Base-by-base conservation (phyloP, 2,329 filamentous ascomycete genomes). In the Annulohypoxylon truncatum region DNA sequence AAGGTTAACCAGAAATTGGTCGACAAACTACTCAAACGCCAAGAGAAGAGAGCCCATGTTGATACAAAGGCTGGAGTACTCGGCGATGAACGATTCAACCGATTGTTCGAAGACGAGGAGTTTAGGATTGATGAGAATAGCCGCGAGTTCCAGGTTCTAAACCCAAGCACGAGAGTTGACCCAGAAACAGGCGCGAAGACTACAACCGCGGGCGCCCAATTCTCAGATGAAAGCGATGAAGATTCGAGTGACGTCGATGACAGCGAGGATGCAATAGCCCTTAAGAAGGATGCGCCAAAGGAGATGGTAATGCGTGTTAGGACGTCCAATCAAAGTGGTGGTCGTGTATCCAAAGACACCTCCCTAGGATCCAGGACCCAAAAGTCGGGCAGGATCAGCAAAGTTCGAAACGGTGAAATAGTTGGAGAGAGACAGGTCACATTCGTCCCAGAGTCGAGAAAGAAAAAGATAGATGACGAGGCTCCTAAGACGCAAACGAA, bases 81-180 rank as follows among this genome's bases (percentile, higher is more conserved):
- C 57, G 88, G 88, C 64, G 96, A 99, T 78, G 85, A 89, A 53
- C 94, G 96, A 83, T 98, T 99, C 85, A 87, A 87, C 71, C 89
- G 90, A 72, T 81, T 99, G 67, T 99, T 98, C 81, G 90, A 97
- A 76, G 93, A 98, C 77, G 91, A 94, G 73, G 94, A 97, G 61
- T 98, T 97, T 79, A 88, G 88, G 73, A 92, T 99, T 64, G 95
- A 99, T 78, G 96, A 99, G 81, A 90, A 82, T 38, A 96, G 91
- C 69, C 86, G 89, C 74, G 95, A 98, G 78, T 99, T 97, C 83
- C 88, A 90, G 64, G 86, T 90, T 47, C 89, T 97, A 79, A 99
- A 99, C 77, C 93, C 96, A 3, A 97, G 93, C 79, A 96, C 93
- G 6, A 87, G 82, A 3, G 74, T 82, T n/a, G 76, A 83, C 46